Percentiles rank a stretch among this genome's conserved stretches.
phyloP scores from a whole-genome alignment of 345 rosid species.

The Moricandia arvensis region DNA sequence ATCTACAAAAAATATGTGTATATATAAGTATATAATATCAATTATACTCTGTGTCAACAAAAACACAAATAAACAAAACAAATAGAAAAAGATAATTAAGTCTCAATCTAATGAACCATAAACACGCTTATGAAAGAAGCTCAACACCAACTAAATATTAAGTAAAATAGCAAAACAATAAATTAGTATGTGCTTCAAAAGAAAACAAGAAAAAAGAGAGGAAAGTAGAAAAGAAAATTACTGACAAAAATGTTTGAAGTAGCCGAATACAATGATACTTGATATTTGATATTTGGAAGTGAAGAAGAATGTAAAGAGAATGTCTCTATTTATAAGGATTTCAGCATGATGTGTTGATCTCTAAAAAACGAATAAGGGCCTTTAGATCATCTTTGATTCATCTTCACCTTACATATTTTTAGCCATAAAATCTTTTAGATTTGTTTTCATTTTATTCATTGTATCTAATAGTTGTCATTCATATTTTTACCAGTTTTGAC shows the following conservation, averaged over 20 bases:
- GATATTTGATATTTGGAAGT: background rate
- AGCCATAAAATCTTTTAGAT: background rate
- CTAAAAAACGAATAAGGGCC: background rate
- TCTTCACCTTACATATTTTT: background rate
- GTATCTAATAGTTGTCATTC: background rate
- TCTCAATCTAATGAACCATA: background rate
- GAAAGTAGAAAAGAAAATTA: background rate
- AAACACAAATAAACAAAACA: background rate
- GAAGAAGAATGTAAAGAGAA: background rate
- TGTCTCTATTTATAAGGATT: background rate
- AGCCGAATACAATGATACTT: background rate
- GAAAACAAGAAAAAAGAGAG: background rate
- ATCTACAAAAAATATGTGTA: background rate
- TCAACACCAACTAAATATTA: background rate
- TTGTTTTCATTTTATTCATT: background rate
- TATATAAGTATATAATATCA: background rate
- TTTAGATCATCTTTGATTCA: background rate
- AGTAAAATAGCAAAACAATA: background rate
- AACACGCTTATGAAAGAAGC: background rate
- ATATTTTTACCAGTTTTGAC: background rate
- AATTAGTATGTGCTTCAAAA: background rate
- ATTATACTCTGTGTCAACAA: background rate
- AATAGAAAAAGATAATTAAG: background rate
- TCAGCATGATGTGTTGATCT: background rate
- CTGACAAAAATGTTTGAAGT: background rate